Percentiles rank a stretch among this genome's conserved stretches.
phyloP scores from a whole-genome alignment of 2,329 filamentous ascomycete species.

The Penicillium vulpinum region DNA sequence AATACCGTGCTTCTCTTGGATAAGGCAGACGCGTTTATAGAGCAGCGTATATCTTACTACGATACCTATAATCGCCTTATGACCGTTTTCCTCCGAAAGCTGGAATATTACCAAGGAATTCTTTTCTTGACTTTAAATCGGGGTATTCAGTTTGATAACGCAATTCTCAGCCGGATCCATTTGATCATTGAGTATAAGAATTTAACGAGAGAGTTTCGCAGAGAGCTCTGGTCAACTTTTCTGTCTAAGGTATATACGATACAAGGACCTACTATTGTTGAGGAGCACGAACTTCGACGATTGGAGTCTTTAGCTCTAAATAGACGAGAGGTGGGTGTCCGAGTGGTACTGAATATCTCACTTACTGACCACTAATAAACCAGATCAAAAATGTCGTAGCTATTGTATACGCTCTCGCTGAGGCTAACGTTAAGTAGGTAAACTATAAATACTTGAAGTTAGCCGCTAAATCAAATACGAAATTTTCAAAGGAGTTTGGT shows the following conservation, averaged over 20 bases:
- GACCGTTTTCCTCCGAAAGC: slow-evolving; percentile 40
- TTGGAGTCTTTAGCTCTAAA: slow-evolving; percentile 14
- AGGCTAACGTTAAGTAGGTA: slow-evolving; percentile 8
- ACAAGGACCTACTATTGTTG: slow-evolving; percentile 13
- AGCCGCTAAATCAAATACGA: slow-evolving; percentile 11
- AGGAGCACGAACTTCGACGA: slow-evolving; percentile 5
- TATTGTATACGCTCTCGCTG: slow-evolving; percentile 17
- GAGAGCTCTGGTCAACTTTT: slow-evolving; percentile 33
- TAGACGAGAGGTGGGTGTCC: slow-evolving; percentile 17
- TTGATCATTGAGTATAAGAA: slow-evolving; percentile 33
- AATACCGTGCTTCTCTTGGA: slow-evolving; percentile 40
- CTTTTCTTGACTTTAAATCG: slow-evolving; percentile 44
- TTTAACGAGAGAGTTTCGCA: slow-evolving; percentile 25
- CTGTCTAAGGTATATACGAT: slow-evolving; percentile 16
- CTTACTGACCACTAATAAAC: slow-evolving; percentile 11
- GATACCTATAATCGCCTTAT: slow-evolving; percentile 31
- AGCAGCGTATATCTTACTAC: slow-evolving; percentile 20
- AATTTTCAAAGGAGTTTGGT: slow-evolving; percentile 16
- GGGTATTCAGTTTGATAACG: slow-evolving; percentile 37
- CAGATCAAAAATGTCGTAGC: slow-evolving; percentile 20
- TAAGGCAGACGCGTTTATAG: slow-evolving; percentile 42
- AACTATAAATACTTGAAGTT: slow-evolving; percentile 17
- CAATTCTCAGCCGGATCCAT: slow-evolving; percentile 37
- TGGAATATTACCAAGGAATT: slow-evolving; percentile 43
- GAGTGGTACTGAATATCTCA: not conserved